A percentile compares a stretch with the other conserved stretches of the same genome.
These are phyloP conservation scores for Pecoramyces ruminantium DNA, from an alignment of 192 early-diverging fungal genomes.

Conservation along the genomic window DNA sequence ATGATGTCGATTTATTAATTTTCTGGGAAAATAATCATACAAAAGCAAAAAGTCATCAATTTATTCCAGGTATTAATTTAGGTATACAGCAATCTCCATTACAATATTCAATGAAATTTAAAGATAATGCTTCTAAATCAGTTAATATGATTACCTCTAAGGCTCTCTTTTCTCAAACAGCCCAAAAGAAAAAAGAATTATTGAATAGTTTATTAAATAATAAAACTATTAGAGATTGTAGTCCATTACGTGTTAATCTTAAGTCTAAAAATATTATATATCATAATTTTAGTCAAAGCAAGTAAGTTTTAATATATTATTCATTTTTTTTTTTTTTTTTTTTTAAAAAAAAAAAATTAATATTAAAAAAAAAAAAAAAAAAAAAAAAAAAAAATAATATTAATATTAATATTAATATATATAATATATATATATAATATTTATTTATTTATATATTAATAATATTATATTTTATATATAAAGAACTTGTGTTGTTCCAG, in stretches of 20 bases:
- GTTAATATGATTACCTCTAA: conserved; percentile 13
- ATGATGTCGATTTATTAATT: conserved; percentile 72
- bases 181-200: conserved; percentile 40
- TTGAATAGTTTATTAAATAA: conserved; percentile 46
- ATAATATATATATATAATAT: conserved; percentile 13
- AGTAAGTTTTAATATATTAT: conserved; percentile 46
- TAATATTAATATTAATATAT: conserved; percentile 21
- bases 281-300: conserved; percentile 20
- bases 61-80: conserved; percentile 80
- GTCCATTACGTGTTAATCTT: background rate
- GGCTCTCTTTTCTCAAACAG: conserved; percentile 52
- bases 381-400: background rate
- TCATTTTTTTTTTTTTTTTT: conserved; percentile 15
- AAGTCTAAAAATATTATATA: background rate
- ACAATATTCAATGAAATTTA: conserved; percentile 23
- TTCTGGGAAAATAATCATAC: conserved; percentile 53
- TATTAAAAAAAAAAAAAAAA: background rate
- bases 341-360: too few species aligned
- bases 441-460: background rate
- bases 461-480: background rate
- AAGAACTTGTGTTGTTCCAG: conserved; percentile 37
- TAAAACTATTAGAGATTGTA: conserved; percentile 6
- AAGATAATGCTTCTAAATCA: conserved; percentile 19
- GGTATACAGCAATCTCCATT: conserved; percentile 58
- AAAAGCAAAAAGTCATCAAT: conserved; percentile 61